Evolutionary conservation across 306 rosid genomes (phyloP).

Genomic region (Gillenia trifoliata): DNA sequence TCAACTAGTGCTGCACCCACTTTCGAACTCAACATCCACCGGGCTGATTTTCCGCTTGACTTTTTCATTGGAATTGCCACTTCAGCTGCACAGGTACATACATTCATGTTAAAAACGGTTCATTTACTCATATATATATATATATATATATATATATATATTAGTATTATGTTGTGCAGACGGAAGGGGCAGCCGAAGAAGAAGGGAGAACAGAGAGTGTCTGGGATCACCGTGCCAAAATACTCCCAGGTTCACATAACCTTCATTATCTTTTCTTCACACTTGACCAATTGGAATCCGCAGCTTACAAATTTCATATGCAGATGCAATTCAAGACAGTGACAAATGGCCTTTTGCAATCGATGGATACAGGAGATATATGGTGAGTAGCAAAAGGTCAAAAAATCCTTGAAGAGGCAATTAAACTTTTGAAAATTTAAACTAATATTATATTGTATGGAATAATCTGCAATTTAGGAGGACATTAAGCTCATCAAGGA

Average conservation of each 20-base stretch:
- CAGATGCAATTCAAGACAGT: background rate
- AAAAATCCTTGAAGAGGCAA: background rate
- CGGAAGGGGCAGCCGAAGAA: conserved; percentile 6
- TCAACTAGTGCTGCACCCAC: too few relatives aligned
- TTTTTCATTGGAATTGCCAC: conserved; percentile 15
- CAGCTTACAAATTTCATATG: background rate
- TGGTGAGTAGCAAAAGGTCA: background rate
- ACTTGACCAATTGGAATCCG: background rate
- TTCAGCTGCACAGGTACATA: conserved; percentile 17
- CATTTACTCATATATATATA: too few relatives aligned
- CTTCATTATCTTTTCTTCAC: background rate
- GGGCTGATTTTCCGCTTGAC: conserved; percentile 1
- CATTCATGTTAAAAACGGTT: background rate
- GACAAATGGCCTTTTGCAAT: background rate
- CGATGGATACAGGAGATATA: conserved; percentile 19
- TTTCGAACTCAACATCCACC: too few relatives aligned
- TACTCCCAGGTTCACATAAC: conserved; percentile 9
- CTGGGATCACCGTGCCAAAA: conserved; percentile 11
- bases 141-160: too few relatives aligned
- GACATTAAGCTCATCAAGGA: conserved; percentile 25
- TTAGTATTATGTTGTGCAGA: background rate
- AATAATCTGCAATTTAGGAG: conserved; percentile 13
- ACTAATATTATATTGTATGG: too few relatives aligned
- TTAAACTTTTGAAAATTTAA: too few relatives aligned
- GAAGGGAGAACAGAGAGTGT: conserved; percentile 8